Conservation (phyloP, 257 asterid species). For the Paraleonurus japonicus region DNA sequence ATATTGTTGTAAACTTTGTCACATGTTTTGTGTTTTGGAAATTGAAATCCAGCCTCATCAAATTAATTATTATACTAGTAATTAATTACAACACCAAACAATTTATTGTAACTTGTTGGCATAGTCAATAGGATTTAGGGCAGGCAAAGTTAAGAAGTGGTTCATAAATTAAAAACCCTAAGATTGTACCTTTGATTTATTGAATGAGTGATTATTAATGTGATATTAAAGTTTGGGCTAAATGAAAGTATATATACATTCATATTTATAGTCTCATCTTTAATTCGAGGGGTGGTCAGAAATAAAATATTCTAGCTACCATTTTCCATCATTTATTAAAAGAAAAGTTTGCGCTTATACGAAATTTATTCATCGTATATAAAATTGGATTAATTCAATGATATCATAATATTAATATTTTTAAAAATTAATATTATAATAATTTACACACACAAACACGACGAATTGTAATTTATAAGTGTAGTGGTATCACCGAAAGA, state of each 20-base stretch:
- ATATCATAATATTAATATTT: too few species aligned
- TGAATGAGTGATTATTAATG: conserved; percentile 13
- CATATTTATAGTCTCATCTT: background rate
- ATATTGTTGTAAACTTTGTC: background rate
- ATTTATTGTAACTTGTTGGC: background rate
- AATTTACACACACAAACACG: too few species aligned
- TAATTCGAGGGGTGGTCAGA: background rate
- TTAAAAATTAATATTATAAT: too few species aligned
- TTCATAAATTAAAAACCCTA: conserved; percentile 11
- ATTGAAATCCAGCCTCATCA: background rate
- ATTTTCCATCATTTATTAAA: background rate
- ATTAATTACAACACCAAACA: background rate
- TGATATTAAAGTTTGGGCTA: background rate
- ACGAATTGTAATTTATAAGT: too few species aligned
- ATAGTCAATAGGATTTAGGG: conserved; percentile 18
- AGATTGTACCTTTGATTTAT: background rate
- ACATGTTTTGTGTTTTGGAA: conserved; percentile 23
- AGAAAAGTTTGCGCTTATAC: background rate
- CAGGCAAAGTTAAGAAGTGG: conserved; percentile 16
- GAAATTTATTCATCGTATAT: too few species aligned
- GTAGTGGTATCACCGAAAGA: too few species aligned
- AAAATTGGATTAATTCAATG: too few species aligned
- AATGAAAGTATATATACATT: background rate
- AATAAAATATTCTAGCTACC: background rate
- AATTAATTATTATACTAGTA: too few species aligned